Base-by-base conservation (phyloP, 2,329 filamentous ascomycete species). In the Aureobasidium sp. region DNA sequence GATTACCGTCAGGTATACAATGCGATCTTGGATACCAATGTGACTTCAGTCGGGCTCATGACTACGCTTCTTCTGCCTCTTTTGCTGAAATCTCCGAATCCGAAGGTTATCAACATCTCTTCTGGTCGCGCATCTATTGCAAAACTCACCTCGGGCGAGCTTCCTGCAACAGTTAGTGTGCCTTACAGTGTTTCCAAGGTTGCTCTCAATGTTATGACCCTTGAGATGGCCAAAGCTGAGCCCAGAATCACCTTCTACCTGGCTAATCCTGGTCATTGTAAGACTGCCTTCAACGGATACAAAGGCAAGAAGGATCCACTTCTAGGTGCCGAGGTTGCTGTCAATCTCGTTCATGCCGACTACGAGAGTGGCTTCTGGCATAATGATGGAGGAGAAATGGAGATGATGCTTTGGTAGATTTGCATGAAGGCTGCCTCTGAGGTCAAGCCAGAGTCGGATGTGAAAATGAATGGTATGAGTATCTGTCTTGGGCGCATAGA, bases 11-110 rank as follows among this genome's bases (percentile, higher is more conserved):
- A 71, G 32, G 68, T 68, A 3, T 71, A 72, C 68, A 72, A 68
- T 64, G 63, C 65, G 6, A 69, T 67, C 15, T 73, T 76, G n/a
- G 71, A 75, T 53, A 70, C 76, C 42, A 79, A 81, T 68, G 72
- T 80, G 64, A 76, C 74, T 2, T 79, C 77, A 0, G 71, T 79
- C 23, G 77, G 71, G 5, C 71, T 74, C 47, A 41, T 78, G 37
- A 69, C 70, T 12, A 64, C 65, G 10, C 64, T 72, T 20, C 68
- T 71, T 61, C 64, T 71, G 5, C 70, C 71, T 13, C 66, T 76
- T 1, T 67, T 75, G 0, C 64, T 64, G 37, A 58, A 66, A 20
- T 66, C 69, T 0, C 0, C 56, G 1, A 20, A 64, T 13, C 66
- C 70, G 4, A 71, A 67, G 52, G 70, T 75, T 1, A 70, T 76